Base-by-base conservation (phyloP, 805 yeast species). In the Candida coleopterorum region DNA sequence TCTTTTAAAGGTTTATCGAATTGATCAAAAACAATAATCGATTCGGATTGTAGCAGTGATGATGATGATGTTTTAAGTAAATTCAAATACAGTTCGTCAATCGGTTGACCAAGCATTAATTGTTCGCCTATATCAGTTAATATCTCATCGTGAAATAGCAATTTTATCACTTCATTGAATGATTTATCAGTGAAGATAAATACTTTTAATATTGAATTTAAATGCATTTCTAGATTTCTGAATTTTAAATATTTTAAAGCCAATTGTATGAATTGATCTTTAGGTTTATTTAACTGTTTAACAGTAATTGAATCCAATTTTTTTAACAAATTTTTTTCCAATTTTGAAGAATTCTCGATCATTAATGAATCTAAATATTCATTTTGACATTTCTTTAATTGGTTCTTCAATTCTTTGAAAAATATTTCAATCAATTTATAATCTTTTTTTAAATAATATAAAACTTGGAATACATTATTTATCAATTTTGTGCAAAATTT, bases 381-480 rank as follows among this genome's bases (percentile, higher is more conserved):
- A 24, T 11, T 18, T 32, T 32, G 34, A 16, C 10, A 16, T 16
- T 32, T 32, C n/a, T 32, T 32, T 8, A 32, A 23, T 24, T 32
- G 34, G 7, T 10, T 6, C 11, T 23, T 32, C 5, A 32, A 32
- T 18, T 32, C 34, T 24, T 32, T 15, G 10, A 32, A 17, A 24
- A 32, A 32, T 4, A 32, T 18, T 16, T 23, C 25, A 3, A 32
- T 9, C 10, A 24, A 17, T 23, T 16, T 32, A 17, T 18, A 25
- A 29, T 35, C 31, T 15, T 25, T 29, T 10, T 36, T 15, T 4
- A 36, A 32, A 23, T 36, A 16, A 5, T 17, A 22, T 20, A 29
- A 21, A 3, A 36, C 24, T 17, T 17, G 4, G 4, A 18, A 16
- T 3, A 36, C 6, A 10, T 26, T 25, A 5, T 32, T 20, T n/a